phyloP scores from a whole-genome alignment of 2,329 filamentous ascomycete genomes.

The Drechslerella coelobrocha region DNA sequence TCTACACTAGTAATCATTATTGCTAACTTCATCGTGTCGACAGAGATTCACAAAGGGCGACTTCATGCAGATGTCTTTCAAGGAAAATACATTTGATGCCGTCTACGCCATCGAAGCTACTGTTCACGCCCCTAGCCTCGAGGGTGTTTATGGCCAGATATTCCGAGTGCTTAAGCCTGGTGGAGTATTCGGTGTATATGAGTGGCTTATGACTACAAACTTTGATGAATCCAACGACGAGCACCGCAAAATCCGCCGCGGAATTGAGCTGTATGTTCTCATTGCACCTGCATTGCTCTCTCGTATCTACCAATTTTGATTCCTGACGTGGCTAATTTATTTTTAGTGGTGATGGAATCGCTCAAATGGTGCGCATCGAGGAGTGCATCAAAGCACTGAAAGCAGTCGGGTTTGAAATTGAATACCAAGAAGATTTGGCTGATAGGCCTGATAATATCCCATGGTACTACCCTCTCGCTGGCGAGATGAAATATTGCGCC shows the following conservation, averaged over 20 bases:
- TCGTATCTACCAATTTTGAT: neutral
- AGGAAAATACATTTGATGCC: conserved; percentile 88
- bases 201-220: conserved; percentile 97
- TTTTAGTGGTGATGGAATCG: conserved; percentile 79
- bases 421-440: conserved; percentile 86
- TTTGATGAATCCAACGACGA: conserved; percentile 88
- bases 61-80: conserved; percentile 99
- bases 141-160: conserved; percentile 93
- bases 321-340: neutral
- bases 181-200: conserved; percentile 94
- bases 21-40: conserved; percentile 4
- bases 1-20: neutral
- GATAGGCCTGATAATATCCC: conserved; percentile 75
- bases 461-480: conserved; percentile 93
- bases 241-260: conserved; percentile 88
- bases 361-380: conserved; percentile 90
- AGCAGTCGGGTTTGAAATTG: conserved; percentile 82
- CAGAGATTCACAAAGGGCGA: conserved; percentile 85
- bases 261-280: conserved; percentile 75
- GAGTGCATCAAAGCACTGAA: conserved; percentile 84
- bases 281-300: too few species aligned
- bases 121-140: conserved; percentile 87
- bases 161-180: conserved; percentile 95
- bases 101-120: conserved; percentile 98
- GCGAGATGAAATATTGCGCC: conserved; percentile 82